Conservation (phyloP, 2,329 filamentous ascomycete genomes). For the Verticillium tricorpus region DNA sequence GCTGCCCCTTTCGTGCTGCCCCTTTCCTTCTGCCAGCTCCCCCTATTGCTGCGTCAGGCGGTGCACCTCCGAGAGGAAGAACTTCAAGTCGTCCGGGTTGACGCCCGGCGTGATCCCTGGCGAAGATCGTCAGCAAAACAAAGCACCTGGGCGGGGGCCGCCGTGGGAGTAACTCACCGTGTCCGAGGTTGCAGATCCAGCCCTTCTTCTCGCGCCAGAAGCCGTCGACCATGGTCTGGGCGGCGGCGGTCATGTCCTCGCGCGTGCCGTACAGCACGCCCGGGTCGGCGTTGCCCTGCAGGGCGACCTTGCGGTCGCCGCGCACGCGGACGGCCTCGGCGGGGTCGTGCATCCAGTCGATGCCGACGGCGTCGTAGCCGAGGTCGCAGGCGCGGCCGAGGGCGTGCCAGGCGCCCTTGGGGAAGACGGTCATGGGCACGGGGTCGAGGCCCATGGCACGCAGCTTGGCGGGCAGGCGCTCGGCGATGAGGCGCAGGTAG, state of each 20-base stretch:
- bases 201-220: conserved; percentile 82
- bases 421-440: conserved; percentile 97
- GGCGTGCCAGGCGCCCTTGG: conserved; percentile 96
- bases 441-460: conserved; percentile 68
- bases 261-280: conserved; percentile 85
- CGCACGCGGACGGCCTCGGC: conserved; percentile 78
- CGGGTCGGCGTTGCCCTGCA: conserved; percentile 96
- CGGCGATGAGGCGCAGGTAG: conserved; percentile 78
- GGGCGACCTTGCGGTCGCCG: conserved; percentile 65
- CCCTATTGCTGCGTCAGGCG: conserved; percentile 49
- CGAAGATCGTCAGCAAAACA: background rate
- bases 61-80: conserved; percentile 92
- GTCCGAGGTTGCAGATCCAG: conserved; percentile 96
- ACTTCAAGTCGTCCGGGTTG: conserved; percentile 86
- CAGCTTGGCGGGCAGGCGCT: conserved; percentile 71
- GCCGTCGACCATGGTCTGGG: conserved; percentile 81
- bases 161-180: conserved; percentile 56
- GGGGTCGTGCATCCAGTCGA: conserved; percentile 93
- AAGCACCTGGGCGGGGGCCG: no score
- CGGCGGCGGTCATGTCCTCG: conserved; percentile 74
- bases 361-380: conserved; percentile 87
- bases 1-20: background rate
- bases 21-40: background rate
- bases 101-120: conserved; percentile 90
- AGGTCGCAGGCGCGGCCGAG: conserved; percentile 81